Base-by-base conservation (phyloP, 164 flowering plant genomes). In the Tetracentron sinense region DNA sequence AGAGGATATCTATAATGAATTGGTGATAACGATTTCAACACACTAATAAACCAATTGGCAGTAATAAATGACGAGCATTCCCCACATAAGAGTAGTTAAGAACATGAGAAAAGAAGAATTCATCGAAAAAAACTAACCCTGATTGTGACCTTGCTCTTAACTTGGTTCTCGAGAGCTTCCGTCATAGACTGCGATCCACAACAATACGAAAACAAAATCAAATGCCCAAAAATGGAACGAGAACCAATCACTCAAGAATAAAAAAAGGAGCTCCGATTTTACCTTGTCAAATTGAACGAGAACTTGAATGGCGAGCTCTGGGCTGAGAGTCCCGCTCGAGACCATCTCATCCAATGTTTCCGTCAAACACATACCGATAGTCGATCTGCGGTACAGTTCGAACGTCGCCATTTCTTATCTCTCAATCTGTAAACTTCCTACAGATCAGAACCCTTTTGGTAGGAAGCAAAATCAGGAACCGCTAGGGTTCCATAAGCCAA, bases 341-440 rank as follows among this genome's bases (percentile, higher is more conserved):
- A 94, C 99, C 97, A 94, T 89, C 82, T 94, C 95, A 59, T 94
- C 98, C 67, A 94, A 62, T 14, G 97, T 89, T 69, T 94, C 98
- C 17, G 95, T 94, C 79, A 94, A 72, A 62, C 97, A 91, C 96
- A 89, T 91, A 38, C 97, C 97, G 60, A 94, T 94, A 63, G 97
- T 86, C 42, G 99, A 94, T 67, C 96, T 80, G 49, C 99, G 63
- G 69, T 93, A 93, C 56, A 90, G 75, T 74, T 93, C 98, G 52
- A 93, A 90, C 25, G 97, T 90, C 69, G 98, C 97, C 98, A 90
- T 90, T 61, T 30, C 47, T 38, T 51, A 51, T n/a, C 53, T 7
- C 20, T 49, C 25, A n/a, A 16, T 33, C 38, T 33, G 38, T 33
- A n/a, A n/a, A n/a, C n/a, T n/a, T n/a, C n/a, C n/a, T n/a, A n/a